Percentiles rank a stretch among this genome's conserved stretches.
These are phyloP conservation scores for Alternaria triticimaculans DNA, from an alignment of 2,329 filamentous ascomycete species.

Conservation along the genomic window DNA sequence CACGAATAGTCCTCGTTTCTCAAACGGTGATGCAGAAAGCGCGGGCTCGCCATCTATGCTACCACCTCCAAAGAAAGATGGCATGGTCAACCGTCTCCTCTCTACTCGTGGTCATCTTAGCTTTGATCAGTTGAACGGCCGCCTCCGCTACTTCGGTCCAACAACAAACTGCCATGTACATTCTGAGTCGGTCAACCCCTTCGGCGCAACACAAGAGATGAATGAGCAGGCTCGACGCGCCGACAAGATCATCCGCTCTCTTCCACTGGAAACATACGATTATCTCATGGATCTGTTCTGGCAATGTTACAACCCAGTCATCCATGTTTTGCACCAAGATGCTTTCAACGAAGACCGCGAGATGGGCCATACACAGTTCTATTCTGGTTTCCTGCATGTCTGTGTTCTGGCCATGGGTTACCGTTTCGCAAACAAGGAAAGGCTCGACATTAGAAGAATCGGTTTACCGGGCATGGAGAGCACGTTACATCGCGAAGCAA, in stretches of 20 bases:
- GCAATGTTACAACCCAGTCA: slow-evolving; percentile 58
- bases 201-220: slow-evolving; percentile 50
- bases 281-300: slow-evolving; percentile 62
- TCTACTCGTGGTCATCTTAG: slow-evolving; percentile 59
- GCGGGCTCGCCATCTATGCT: slow-evolving; percentile 43
- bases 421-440: slow-evolving; percentile 57
- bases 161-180: slow-evolving; percentile 63
- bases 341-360: slow-evolving; percentile 59
- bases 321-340: slow-evolving; percentile 58
- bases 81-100: slow-evolving; percentile 58
- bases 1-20: slow-evolving; percentile 26
- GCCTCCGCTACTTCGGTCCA: slow-evolving; percentile 61
- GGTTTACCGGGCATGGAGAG: slow-evolving; percentile 58
- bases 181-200: slow-evolving; percentile 46
- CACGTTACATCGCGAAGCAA: slow-evolving; percentile 61
- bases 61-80: slow-evolving; percentile 53
- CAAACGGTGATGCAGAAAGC: slow-evolving; percentile 31
- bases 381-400: slow-evolving; percentile 61
- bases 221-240: slow-evolving; percentile 57
- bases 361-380: slow-evolving; percentile 57
- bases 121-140: slow-evolving; percentile 59
- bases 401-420: slow-evolving; percentile 61
- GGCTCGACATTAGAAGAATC: slow-evolving; percentile 59
- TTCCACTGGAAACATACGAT: slow-evolving; percentile 58
- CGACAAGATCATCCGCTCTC: slow-evolving; percentile 56